Base-by-base conservation (phyloP, 768 basidiomycete species). In the Cystofilobasidium ferigula region DNA sequence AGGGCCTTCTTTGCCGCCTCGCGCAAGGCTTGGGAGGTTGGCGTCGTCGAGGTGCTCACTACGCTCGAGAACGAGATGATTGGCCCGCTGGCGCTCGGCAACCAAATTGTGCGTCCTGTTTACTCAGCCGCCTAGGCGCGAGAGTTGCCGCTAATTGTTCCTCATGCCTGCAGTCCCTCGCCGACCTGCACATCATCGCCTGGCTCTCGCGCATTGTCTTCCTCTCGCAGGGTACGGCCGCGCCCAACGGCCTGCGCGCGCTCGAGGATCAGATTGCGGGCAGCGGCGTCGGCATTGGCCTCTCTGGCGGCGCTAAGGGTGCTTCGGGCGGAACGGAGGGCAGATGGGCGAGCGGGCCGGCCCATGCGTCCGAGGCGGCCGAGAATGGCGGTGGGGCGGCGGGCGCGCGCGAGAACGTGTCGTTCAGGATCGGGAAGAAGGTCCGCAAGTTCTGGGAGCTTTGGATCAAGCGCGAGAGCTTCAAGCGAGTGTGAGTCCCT, bases 151-250 rank as follows among this genome's bases (percentile, higher is more conserved):
- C 26, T 60, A 3, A 4, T 54, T 32, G 22, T 13, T n/a, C 43
- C 61, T 58, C 26, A n/a, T n/a, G n/a, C n/a, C n/a, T n/a, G 9
- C 59, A 77, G 71, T 88, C 86, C 8, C 76, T 89, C 56, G 87
- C 85, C 18, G 90, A 92, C 73, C 77, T 90, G 63, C 89, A 90
- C 72, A 80, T 90, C 24, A 84, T 83, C 12, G 84, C 83, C 32
- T 93, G 88, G 88, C 73, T 91, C 36, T 77, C 54, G 3, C 42
- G 54, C 26, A 20, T 63, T 32, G 81, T 84, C 26, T 73, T 71
- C 58, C 78, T 88, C 24, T 78, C 81, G 0, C 86, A 85, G 1
- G 87, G 82, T 0, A 74, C 73, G 30, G 73, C 71, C 0, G 74
- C 68, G 34, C 56, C 69, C 13, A 51, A 57, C 3, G 76, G 73